These are phyloP conservation scores for Mycena rebaudengoi DNA, from an alignment of 768 basidiomycete species.

Conservation along the genomic window DNA sequence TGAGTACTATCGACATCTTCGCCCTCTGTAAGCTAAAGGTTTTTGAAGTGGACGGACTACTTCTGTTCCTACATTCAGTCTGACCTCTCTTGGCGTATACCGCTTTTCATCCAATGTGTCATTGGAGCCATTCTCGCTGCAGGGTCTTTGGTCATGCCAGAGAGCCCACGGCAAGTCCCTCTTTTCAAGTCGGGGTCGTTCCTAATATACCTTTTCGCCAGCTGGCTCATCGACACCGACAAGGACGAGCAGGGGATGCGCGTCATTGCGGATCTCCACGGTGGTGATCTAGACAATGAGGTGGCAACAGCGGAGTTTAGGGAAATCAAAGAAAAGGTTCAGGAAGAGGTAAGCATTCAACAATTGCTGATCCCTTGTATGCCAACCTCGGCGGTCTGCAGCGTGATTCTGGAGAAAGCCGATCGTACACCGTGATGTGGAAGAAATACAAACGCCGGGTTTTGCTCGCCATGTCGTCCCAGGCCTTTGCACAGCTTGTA, in stretches of 20 bases:
- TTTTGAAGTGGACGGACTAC: slow-evolving; percentile 87
- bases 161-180: slow-evolving; percentile 77
- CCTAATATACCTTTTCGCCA: slow-evolving; percentile 35
- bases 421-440: slow-evolving; percentile 88
- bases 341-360: slow-evolving; percentile 70
- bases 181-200: background rate
- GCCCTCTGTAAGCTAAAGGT: background rate
- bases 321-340: slow-evolving; percentile 86
- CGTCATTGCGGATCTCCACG: slow-evolving; percentile 90
- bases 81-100: slow-evolving; percentile 91
- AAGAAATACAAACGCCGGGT: slow-evolving; percentile 86
- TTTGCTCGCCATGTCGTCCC: slow-evolving; percentile 92
- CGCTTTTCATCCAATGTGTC: slow-evolving; percentile 86
- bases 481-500: slow-evolving; percentile 94
- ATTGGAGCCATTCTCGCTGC: slow-evolving; percentile 83
- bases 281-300: slow-evolving; percentile 74
- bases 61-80: slow-evolving; percentile 90
- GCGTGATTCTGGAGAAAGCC: slow-evolving; percentile 79
- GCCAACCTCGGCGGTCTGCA: slow-evolving; percentile 41
- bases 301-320: slow-evolving; percentile 84
- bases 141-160: slow-evolving; percentile 87
- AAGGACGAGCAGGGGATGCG: slow-evolving; percentile 84
- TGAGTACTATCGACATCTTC: no score
- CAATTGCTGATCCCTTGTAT: no score
- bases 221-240: slow-evolving; percentile 91